These are phyloP conservation scores for Aspergillus homomorphus DNA, from an alignment of 495 filamentous ascomycete genomes.

Conservation along the genomic window DNA sequence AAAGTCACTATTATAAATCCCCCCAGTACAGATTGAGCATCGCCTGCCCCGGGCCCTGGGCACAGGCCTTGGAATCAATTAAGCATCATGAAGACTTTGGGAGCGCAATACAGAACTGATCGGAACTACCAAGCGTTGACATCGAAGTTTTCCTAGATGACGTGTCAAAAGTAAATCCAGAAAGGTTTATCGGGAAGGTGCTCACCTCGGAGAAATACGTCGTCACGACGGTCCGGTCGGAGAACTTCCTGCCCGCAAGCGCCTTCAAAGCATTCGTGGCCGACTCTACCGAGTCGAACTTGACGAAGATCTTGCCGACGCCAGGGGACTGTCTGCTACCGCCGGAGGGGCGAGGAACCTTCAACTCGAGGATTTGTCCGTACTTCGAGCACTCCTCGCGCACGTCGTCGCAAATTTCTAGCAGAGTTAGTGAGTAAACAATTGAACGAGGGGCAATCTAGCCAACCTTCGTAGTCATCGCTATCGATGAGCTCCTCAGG, in stretches of 20 bases:
- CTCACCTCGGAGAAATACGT: conserved; percentile 91
- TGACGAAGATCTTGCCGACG: conserved; percentile 97
- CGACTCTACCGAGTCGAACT: conserved; percentile 74
- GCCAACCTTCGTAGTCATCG: conserved; percentile 94
- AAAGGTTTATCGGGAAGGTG: not conserved
- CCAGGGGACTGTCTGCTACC: conserved; percentile 77
- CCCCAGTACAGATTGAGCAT: conserved; percentile 4
- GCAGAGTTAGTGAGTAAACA: not conserved
- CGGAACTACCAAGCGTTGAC: conserved; percentile 65
- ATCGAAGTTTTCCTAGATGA: conserved; percentile 70
- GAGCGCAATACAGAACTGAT: conserved; percentile 2
- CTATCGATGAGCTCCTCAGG: conserved; percentile 89
- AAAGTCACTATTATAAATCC: not conserved
- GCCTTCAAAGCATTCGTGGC: conserved; percentile 82
- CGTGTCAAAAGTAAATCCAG: conserved; percentile 12
- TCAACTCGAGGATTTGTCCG: conserved; percentile 77
- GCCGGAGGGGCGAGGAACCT: conserved; percentile 82
- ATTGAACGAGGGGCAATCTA: conserved; percentile 26
- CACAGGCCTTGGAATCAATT: not conserved
- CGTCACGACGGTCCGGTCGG: conserved; percentile 90
- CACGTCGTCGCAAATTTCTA: conserved; percentile 94
- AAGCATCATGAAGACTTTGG: conserved; percentile 10
- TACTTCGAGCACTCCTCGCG: conserved; percentile 89
- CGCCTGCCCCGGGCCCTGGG: not conserved
- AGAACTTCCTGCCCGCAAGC: conserved; percentile 90